These are phyloP conservation scores for Fusarium dimerum DNA, from an alignment of 2,329 filamentous ascomycete species.

Conservation along the genomic window DNA sequence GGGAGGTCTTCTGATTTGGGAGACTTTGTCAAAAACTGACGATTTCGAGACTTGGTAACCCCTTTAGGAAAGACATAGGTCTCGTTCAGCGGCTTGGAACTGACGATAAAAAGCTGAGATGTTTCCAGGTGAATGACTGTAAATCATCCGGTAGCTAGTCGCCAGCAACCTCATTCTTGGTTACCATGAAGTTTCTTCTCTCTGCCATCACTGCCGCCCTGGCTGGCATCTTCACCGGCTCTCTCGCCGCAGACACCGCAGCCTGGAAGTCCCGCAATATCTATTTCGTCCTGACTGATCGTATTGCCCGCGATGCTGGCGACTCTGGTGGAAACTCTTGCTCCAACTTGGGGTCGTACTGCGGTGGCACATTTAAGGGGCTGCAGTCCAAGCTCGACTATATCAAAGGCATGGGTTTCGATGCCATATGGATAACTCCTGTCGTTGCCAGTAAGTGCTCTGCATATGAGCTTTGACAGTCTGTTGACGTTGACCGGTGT, in stretches of 20 bases:
- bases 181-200: conserved; percentile 11
- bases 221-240: conserved; percentile 6
- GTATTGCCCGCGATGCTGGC: conserved; percentile 48
- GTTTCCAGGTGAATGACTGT: not conserved
- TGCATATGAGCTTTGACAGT: rapidly evolving
- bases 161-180: not conserved
- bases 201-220: conserved; percentile 7
- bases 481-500: rapidly evolving
- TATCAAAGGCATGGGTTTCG: conserved; percentile 62
- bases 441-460: conserved; percentile 46
- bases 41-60: no score
- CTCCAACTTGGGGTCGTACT: conserved; percentile 49
- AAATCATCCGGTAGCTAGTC: no score
- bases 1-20: conserved; percentile 1
- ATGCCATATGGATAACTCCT: conserved; percentile 60
- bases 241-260: conserved; percentile 33
- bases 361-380: conserved; percentile 62
- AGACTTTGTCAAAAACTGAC: not conserved
- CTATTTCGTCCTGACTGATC: conserved; percentile 60
- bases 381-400: conserved; percentile 62
- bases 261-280: conserved; percentile 57
- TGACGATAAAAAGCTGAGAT: not conserved
- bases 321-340: conserved; percentile 47
- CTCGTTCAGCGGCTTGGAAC: no score
- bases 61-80: no score